Conservation (phyloP, 2,329 filamentous ascomycete genomes). For the Akanthomyces muscarius region DNA sequence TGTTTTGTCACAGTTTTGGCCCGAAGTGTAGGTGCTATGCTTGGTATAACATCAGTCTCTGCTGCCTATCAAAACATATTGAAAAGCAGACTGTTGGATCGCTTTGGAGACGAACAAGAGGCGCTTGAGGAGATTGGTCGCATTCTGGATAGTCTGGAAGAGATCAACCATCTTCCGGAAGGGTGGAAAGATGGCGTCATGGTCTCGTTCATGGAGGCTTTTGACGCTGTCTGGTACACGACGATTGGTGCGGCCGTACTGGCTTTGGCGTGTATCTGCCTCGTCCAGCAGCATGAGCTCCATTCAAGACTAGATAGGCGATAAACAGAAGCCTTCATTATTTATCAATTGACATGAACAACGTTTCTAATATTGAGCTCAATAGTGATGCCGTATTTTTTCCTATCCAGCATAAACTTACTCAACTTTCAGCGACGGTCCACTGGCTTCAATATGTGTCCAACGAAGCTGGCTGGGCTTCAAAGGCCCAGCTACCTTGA, state of each 20-base stretch:
- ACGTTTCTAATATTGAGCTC: too few relatives aligned
- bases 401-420: background rate
- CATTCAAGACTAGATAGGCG: too few relatives aligned
- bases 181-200: slow-evolving; percentile 69
- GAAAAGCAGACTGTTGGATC: too few relatives aligned
- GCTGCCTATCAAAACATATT: slow-evolving; percentile 64
- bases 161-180: slow-evolving; percentile 62
- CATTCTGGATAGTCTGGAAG: slow-evolving; percentile 69
- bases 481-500: slow-evolving; percentile 19
- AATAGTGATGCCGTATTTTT: background rate
- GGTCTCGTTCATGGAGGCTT: slow-evolving; percentile 69
- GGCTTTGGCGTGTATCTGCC: too few relatives aligned
- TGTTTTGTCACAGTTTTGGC: slow-evolving; percentile 32
- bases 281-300: too few relatives aligned
- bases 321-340: too few relatives aligned
- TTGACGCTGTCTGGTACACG: slow-evolving; percentile 71
- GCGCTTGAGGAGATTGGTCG: slow-evolving; percentile 64
- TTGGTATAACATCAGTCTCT: slow-evolving; percentile 56
- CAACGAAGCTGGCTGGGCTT: slow-evolving; percentile 18
- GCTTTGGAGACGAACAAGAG: slow-evolving; percentile 60
- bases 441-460: slow-evolving; percentile 21
- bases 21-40: slow-evolving; percentile 43
- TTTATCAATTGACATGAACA: too few relatives aligned
- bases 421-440: slow-evolving; percentile 12
- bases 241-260: slow-evolving; percentile 42